These are phyloP conservation scores for Rubia tinctorum DNA, from an alignment of 305 asterid species.

Conservation along the genomic window DNA sequence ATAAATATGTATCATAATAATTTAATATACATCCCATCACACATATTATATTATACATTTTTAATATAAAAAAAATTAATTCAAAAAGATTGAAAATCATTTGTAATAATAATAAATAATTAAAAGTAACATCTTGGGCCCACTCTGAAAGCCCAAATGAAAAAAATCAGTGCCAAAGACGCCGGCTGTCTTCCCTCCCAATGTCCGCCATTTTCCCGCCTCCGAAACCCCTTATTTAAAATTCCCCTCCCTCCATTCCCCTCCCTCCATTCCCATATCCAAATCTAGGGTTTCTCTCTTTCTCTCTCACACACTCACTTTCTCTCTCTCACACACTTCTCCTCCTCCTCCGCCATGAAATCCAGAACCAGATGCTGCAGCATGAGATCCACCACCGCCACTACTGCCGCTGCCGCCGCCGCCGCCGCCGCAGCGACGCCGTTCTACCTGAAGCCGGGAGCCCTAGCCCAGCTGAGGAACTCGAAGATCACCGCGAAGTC, in stretches of 20 bases:
- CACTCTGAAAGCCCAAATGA: not conserved
- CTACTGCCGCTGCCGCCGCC: not conserved
- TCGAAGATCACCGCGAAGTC: constrained; percentile 67
- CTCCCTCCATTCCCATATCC: not conserved
- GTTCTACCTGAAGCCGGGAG: constrained; percentile 62
- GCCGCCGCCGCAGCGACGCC: not conserved
- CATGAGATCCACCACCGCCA: constrained; percentile 16
- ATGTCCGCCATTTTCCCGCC: constrained; percentile 17
- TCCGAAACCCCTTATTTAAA: constrained; percentile 8
- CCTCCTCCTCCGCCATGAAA: constrained; percentile 6
- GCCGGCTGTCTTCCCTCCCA: not conserved
- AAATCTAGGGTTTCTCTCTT: constrained; percentile 20
- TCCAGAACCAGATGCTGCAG: constrained; percentile 19
- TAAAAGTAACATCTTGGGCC: not conserved
- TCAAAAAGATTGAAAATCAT: not conserved
- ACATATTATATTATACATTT: too few species aligned
- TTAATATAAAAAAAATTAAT: too few species aligned
- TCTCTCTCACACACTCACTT: constrained; percentile 2
- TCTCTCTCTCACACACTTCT: constrained; percentile 14
- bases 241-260: constrained; percentile 6
- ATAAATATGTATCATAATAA: too few species aligned
- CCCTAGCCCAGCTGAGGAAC: constrained; percentile 61
- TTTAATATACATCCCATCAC: too few species aligned
- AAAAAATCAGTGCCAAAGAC: not conserved
- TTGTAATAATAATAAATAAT: not conserved